Evolutionary conservation across 2,329 filamentous ascomycete genomes (phyloP).

Genomic region (Alternaria burnsii): DNA sequence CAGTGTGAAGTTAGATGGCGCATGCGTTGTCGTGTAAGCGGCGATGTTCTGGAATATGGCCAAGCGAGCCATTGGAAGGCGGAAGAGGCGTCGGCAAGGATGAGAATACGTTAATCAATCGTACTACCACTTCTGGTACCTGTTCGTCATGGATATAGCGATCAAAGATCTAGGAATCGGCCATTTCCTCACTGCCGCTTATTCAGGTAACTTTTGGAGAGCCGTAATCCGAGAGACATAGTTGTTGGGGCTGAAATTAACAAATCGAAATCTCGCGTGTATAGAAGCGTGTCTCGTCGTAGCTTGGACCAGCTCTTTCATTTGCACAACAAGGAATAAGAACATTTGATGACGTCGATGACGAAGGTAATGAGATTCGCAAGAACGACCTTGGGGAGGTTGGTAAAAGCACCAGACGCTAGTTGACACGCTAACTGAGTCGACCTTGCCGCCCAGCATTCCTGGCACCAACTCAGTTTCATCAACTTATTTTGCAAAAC

Average conservation of each 20-base stretch:
- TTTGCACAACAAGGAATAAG: background rate
- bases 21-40: conserved; percentile 1
- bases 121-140: background rate
- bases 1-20: conserved; percentile 1
- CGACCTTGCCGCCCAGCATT: background rate
- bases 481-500: background rate
- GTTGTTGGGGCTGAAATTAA: background rate
- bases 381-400: background rate
- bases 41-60: background rate
- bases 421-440: background rate
- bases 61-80: background rate
- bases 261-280: background rate
- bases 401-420: conserved; percentile 1
- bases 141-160: background rate
- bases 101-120: background rate
- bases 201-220: no score
- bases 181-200: no score
- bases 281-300: background rate
- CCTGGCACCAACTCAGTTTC: background rate
- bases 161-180: background rate
- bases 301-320: background rate
- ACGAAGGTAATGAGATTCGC: background rate
- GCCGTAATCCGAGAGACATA: background rate
- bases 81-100: background rate
- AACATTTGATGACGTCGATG: background rate